A percentile compares a stretch with the other conserved stretches of the same genome.
These are phyloP conservation scores for Colletotrichum tabaci DNA, from an alignment of 2,329 filamentous ascomycete species.

Conservation along the genomic window DNA sequence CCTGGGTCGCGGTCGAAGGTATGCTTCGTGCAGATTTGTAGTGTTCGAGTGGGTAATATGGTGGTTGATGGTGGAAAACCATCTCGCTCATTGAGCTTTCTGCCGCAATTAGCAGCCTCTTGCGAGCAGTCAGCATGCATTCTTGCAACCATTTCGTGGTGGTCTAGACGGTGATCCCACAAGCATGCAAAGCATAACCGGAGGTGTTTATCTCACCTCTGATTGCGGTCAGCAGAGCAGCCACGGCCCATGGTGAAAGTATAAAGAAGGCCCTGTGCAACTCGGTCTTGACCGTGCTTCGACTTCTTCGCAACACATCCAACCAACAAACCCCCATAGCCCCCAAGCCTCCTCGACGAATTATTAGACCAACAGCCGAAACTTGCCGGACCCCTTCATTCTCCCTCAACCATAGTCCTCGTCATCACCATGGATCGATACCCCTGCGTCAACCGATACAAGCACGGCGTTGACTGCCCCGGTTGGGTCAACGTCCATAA, in stretches of 20 bases:
- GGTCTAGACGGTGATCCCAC: slow-evolving; percentile 11
- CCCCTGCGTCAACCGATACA: slow-evolving; percentile 40
- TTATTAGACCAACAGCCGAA: background rate
- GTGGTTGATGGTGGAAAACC: background rate
- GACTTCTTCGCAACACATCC: slow-evolving; percentile 14
- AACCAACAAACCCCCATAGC: background rate
- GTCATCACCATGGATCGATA: slow-evolving; percentile 34
- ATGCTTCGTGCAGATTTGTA: slow-evolving; percentile 23
- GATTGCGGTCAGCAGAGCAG: slow-evolving; percentile 17
- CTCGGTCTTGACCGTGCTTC: background rate
- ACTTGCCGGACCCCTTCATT: background rate
- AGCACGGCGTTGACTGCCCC: slow-evolving; percentile 39
- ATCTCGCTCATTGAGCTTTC: slow-evolving; percentile 2
- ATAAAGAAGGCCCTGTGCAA: slow-evolving; percentile 29
- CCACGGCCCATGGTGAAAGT: slow-evolving; percentile 9
- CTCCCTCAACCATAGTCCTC: background rate
- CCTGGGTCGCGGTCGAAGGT: slow-evolving; percentile 17
- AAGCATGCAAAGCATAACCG: slow-evolving; percentile 1
- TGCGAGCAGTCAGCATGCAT: slow-evolving; percentile 34
- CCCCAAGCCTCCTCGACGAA: background rate
- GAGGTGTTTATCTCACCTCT: slow-evolving; percentile 17
- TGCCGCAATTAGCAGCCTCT: slow-evolving; percentile 27
- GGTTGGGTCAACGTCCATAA: slow-evolving; percentile 34
- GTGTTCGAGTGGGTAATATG: slow-evolving; percentile 18
- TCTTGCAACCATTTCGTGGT: slow-evolving; percentile 18